Base-by-base conservation (phyloP, 106 monocot genomes). In the Allium sativum region DNA sequence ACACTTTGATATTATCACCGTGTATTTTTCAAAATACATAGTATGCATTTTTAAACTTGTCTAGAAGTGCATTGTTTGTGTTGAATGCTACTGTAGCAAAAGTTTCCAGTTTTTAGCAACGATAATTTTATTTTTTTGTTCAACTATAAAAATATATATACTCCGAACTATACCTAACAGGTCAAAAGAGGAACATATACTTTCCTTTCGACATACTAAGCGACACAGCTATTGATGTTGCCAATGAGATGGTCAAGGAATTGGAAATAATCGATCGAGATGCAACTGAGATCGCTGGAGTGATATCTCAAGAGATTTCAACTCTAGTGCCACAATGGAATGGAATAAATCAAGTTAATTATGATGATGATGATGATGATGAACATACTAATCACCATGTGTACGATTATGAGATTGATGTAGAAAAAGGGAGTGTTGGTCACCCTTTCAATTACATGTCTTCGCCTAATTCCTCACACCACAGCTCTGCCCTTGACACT, bases 201-300 rank as follows among this genome's bases (percentile, higher is more conserved):
- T 99, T 99, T 58, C 98, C 98, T 40, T 99, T 99, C 56, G 98
- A 99, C 50, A 81, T 77, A n/a, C 56, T 72, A 43, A 68, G 62
- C 40, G 98, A 99, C 68, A 88, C 92, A 8, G 74, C 98, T 0
- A 75, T 77, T 3, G 98, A 86, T 50, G 98, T 99, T 48, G 98
- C 98, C 4, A 72, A 72, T 48, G 98, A 99, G 79, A 99, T 99
- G 98, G 92, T 99, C 56, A 82, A 77, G 68, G 98, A 99, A 58
- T 70, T 99, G 64, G 98, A 92, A 52, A 88, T 99, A 52, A 81
- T 70, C 0, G 82, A 85, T 43, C 47, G 84, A 31, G 83, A 88
- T 16, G 79, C 98, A 6, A 65, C 61, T 12, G 84, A 88, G 15
- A 99, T 99, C 10, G 92, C 92, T 4, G 72, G 77, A 22, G 67